Evolutionary conservation across 2,329 filamentous ascomycete genomes (phyloP).

Genomic region (Trichoderma guizhouense): DNA sequence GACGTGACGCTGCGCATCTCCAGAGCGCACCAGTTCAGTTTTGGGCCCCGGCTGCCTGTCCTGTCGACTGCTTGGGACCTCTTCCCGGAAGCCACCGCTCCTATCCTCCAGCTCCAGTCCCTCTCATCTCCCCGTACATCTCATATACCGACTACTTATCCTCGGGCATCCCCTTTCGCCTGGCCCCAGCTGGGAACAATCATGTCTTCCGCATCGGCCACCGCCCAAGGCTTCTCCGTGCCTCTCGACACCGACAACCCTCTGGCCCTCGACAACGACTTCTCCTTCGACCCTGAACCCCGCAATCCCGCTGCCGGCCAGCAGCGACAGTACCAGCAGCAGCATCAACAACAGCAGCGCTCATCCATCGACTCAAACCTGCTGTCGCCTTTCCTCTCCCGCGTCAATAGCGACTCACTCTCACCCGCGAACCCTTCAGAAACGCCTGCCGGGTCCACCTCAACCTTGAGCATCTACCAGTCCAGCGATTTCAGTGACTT

Average conservation of each 20-base stretch:
- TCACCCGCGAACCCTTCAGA: slow-evolving; percentile 35
- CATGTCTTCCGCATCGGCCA: slow-evolving; percentile 46
- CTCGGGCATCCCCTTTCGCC: slow-evolving; percentile 20
- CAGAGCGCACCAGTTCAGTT: slow-evolving; percentile 20
- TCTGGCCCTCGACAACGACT: slow-evolving; percentile 32
- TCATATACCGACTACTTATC: slow-evolving; percentile 19
- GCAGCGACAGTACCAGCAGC: not conserved
- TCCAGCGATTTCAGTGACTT: slow-evolving; percentile 48
- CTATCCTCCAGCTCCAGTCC: not conserved
- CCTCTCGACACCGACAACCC: slow-evolving; percentile 33
- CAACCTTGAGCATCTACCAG: slow-evolving; percentile 47
- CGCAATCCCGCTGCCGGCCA: slow-evolving; percentile 27
- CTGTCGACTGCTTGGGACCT: not conserved
- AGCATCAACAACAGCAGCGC: slow-evolving; percentile 22
- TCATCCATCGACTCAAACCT: slow-evolving; percentile 37
- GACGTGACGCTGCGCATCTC: slow-evolving; percentile 26
- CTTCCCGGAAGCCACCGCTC: slow-evolving; percentile 2
- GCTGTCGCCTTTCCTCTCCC: slow-evolving; percentile 44
- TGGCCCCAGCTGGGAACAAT: slow-evolving; percentile 23
- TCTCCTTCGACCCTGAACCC: slow-evolving; percentile 32
- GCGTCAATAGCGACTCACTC: slow-evolving; percentile 31
- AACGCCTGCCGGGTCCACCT: slow-evolving; percentile 50
- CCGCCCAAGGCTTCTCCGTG: slow-evolving; percentile 40
- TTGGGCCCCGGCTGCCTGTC: slow-evolving; percentile 16
- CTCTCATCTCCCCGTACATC: not conserved